A percentile compares a stretch with the other conserved stretches of the same genome.
These are phyloP conservation scores for Aspergillus saccharolyticus DNA, from an alignment of 495 filamentous ascomycete species.

Conservation along the genomic window DNA sequence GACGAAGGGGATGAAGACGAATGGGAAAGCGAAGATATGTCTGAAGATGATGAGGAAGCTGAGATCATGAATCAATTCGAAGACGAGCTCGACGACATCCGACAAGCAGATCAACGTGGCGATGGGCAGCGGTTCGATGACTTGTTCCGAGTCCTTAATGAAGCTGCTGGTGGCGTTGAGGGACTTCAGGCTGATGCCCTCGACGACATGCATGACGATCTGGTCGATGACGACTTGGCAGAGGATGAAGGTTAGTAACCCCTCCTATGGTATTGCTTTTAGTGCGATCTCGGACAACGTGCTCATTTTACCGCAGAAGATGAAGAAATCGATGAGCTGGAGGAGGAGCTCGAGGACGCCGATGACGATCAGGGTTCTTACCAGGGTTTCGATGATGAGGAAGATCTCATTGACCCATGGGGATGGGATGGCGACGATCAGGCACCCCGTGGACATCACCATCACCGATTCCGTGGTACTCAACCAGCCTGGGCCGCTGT, in stretches of 20 bases:
- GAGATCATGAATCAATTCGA: slow-evolving; percentile 48
- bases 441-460: slow-evolving; percentile 42
- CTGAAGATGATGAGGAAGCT: slow-evolving; percentile 51
- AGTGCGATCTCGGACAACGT: background rate
- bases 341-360: slow-evolving; percentile 47
- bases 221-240: slow-evolving; percentile 66
- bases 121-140: slow-evolving; percentile 49
- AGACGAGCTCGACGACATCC: slow-evolving; percentile 54
- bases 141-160: slow-evolving; percentile 40
- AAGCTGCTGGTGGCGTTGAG: slow-evolving; percentile 34
- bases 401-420: slow-evolving; percentile 50
- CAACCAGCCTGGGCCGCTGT: slow-evolving; percentile 41
- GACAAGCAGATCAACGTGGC: slow-evolving; percentile 60
- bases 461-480: slow-evolving; percentile 40
- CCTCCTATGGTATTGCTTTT: background rate
- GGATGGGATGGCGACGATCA: slow-evolving; percentile 52
- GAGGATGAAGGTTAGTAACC: slow-evolving; percentile 61
- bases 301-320: slow-evolving; percentile 28
- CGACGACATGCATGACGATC: slow-evolving; percentile 41
- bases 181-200: slow-evolving; percentile 34
- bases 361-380: slow-evolving; percentile 44
- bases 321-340: slow-evolving; percentile 51
- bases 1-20: slow-evolving; percentile 53
- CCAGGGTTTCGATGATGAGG: slow-evolving; percentile 46
- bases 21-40: slow-evolving; percentile 57